Base-by-base conservation (phyloP, 768 basidiomycete species). In the Mycena rosella region DNA sequence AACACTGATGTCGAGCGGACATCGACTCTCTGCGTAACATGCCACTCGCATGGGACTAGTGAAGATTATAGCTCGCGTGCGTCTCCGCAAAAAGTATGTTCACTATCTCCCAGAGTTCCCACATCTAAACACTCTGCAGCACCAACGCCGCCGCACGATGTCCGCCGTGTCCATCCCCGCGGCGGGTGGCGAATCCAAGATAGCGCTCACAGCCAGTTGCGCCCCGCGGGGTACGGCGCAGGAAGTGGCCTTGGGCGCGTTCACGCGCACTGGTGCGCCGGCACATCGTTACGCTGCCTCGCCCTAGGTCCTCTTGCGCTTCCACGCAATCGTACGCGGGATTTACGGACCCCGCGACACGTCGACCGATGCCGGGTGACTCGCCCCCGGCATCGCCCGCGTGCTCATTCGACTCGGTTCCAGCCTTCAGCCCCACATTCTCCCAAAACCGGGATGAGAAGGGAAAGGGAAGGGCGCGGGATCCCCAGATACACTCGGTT, bases 221-320 rank as follows among this genome's bases (percentile, higher is more conserved):
- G 14, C 22, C 24, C 45, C 45, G 45, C 45, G 24, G 22, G 11
- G 45, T 9, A 26, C 45, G 45, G 45, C 7, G 15, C 8, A 22
- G n/a, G 22, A 47, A 2, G 14, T 47, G 5, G 63, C 52, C 17
- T 49, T 59, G 38, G 67, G 67, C 29, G 62, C 69, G 26, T 71
- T 71, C 62, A 71, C 69, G 1, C 65, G 67, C 36, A 67, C 69
- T 1, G 61, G 69, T 71, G 49, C 40, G 69, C 69, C 30, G 65
- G 65, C 15, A 42, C 60, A 6, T 42, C 69, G 14, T 42, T 71
- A 17, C 52, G 32, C 8, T 60, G 55, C 13, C 13, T 47, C 18
- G 10, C 45, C 5, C 45, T 24, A 7, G 22, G 18, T 13, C 45
- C n/a, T 26, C 45, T 26, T 11, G 10, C 24, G 45, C 45, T 47